Evolutionary conservation across 768 basidiomycete species (phyloP).

Genomic region (Rhodosporidiobolus sp.): DNA sequence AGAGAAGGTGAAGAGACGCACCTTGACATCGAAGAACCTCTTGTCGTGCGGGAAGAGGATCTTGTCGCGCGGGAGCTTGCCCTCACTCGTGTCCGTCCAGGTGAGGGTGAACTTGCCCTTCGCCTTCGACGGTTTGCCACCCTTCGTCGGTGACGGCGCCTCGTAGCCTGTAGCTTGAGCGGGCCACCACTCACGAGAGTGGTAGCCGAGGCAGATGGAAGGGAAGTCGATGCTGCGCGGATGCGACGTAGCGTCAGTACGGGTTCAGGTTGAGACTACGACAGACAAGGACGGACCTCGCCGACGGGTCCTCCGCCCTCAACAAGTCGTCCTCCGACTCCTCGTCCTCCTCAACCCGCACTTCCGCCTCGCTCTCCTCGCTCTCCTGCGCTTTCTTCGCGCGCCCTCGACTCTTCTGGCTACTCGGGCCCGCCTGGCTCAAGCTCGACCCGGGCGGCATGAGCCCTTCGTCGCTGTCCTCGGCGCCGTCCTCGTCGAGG

Average conservation of each 20-base stretch:
- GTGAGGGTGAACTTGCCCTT: conserved; percentile 15
- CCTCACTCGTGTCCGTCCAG: not conserved
- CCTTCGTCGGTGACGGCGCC: conserved; percentile 1
- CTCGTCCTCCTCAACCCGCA: not conserved
- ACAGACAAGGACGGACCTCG: not conserved
- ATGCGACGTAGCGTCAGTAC: not conserved
- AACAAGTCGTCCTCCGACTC: conserved; percentile 21
- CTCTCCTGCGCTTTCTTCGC: not conserved
- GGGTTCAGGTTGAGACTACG: not conserved
- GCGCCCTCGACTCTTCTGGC: not conserved
- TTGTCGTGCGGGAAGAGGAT: conserved; percentile 4
- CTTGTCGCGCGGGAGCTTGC: not conserved
- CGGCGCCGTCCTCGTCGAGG: not conserved
- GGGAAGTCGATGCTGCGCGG: conserved; percentile 6
- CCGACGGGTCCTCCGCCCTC: not conserved
- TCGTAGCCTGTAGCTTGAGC: not conserved
- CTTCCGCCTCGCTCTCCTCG: not conserved
- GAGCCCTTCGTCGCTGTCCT: conserved; percentile 5
- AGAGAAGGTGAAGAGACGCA: not conserved
- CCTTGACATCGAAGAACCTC: conserved; percentile 11
- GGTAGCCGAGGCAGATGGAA: conserved; percentile 1
- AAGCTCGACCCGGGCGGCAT: not conserved
- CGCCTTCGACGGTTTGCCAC: not conserved
- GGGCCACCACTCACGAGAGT: conserved; percentile 11
- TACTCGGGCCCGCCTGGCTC: not conserved